Conservation (phyloP, 371 early-diverging fungal genomes). For the Dichotomocladium elegans region DNA sequence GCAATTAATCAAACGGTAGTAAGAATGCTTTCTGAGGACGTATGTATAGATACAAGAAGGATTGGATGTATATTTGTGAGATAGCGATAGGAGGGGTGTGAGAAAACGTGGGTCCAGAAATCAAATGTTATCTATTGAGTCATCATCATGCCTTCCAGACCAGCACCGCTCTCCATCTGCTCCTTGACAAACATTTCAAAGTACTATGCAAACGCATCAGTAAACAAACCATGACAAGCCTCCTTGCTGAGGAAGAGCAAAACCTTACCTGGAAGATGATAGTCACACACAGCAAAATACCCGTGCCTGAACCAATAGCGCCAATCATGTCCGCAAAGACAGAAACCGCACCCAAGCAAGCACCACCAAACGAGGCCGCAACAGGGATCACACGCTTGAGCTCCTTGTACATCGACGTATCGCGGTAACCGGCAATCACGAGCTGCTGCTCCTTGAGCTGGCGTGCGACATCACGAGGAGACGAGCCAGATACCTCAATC, state of each 20-base stretch:
- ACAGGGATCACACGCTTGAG: conserved; percentile 98
- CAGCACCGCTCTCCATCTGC: conserved; percentile 72
- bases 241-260: not conserved
- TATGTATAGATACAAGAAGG: too few relatives aligned
- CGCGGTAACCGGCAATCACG: conserved; percentile 96
- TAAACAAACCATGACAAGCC: conserved; percentile 24
- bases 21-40: too few relatives aligned
- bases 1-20: too few relatives aligned
- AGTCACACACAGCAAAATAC: conserved; percentile 98
- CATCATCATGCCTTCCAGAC: conserved; percentile 52
- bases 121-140: not conserved
- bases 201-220: conserved; percentile 46
- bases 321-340: conserved; percentile 94
- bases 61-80: too few relatives aligned
- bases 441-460: conserved; percentile 98
- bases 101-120: too few relatives aligned
- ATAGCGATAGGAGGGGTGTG: too few relatives aligned
- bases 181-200: conserved; percentile 98
- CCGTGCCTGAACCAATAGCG: conserved; percentile 98
- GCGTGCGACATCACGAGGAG: conserved; percentile 96
- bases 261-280: conserved; percentile 95
- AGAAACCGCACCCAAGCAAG: conserved; percentile 93
- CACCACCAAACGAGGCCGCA: conserved; percentile 94
- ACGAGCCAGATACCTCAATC: conserved; percentile 98
- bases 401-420: conserved; percentile 96